phyloP scores from a whole-genome alignment of 2,329 filamentous ascomycete species.

The Colletotrichum endophyticum region DNA sequence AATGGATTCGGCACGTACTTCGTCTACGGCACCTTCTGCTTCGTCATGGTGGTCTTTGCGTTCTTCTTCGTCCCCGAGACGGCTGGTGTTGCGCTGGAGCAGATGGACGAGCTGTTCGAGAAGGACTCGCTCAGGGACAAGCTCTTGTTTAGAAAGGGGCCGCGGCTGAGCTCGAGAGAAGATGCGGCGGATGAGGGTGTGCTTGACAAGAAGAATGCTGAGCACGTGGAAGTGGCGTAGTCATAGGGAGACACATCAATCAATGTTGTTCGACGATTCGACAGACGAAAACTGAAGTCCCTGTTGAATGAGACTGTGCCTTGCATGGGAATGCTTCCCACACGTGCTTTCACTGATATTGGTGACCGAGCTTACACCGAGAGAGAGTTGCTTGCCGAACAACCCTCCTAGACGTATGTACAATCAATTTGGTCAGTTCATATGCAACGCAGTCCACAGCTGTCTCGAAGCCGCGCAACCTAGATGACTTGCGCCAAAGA shows the following conservation, averaged over 20 bases:
- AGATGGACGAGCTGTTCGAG: slow-evolving; percentile 34
- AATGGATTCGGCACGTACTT: slow-evolving; percentile 54
- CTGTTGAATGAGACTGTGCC: neutral
- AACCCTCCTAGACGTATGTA: neutral
- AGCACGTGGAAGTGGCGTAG: neutral
- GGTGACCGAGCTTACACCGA: neutral
- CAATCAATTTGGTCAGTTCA: neutral
- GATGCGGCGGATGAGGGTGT: neutral
- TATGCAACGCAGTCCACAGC: neutral
- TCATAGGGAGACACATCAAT: neutral
- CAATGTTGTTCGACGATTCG: neutral
- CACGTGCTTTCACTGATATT: neutral
- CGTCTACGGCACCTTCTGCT: slow-evolving; percentile 63
- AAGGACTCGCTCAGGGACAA: neutral
- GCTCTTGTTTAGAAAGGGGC: neutral
- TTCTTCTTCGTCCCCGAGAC: slow-evolving; percentile 55
- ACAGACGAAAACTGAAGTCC: accelerated
- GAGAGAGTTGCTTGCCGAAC: accelerated
- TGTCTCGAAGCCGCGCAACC: neutral
- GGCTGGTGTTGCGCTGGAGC: slow-evolving; percentile 32
- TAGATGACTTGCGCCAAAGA: neutral
- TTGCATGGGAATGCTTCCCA: accelerated
- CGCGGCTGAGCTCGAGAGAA: neutral
- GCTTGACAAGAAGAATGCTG: neutral
- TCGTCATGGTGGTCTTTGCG: slow-evolving; percentile 58